phyloP scores from a whole-genome alignment of 371 early-diverging fungal genomes.

The Mucor plumbeus region DNA sequence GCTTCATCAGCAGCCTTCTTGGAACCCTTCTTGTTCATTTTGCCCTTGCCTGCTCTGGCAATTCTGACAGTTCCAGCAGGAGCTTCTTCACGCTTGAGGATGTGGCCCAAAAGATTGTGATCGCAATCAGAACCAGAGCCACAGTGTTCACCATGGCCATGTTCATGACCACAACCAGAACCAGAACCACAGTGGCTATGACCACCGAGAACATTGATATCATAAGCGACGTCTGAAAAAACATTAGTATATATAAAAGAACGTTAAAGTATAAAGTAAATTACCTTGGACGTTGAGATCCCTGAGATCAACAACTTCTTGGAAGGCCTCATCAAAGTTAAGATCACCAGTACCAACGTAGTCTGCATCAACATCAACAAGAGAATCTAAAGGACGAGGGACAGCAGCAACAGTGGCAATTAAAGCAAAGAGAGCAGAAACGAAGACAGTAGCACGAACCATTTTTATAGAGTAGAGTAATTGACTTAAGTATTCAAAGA shows the following conservation, averaged over 20 bases:
- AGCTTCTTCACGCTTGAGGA: conserved; percentile 10
- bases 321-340: background rate
- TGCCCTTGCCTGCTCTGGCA: background rate
- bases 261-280: too few relatives aligned
- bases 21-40: background rate
- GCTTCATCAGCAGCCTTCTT: background rate
- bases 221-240: background rate
- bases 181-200: too few relatives aligned
- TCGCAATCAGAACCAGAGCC: background rate
- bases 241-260: too few relatives aligned
- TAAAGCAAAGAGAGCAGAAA: conserved; percentile 23
- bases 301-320: conserved; percentile 1
- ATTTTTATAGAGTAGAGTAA: conserved; percentile 13
- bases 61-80: conserved; percentile 4
- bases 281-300: background rate
- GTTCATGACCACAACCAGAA: background rate
- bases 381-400: background rate
- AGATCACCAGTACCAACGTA: conserved; percentile 1
- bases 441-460: conserved; percentile 24
- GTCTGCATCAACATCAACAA: background rate
- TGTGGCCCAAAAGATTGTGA: background rate
- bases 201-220: too few relatives aligned
- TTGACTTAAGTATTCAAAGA: background rate
- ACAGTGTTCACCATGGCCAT: too few relatives aligned
- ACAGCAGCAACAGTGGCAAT: conserved; percentile 16